phyloP scores from a whole-genome alignment of 2,329 filamentous ascomycete species.

The Parasarocladium wereldwijsianum region DNA sequence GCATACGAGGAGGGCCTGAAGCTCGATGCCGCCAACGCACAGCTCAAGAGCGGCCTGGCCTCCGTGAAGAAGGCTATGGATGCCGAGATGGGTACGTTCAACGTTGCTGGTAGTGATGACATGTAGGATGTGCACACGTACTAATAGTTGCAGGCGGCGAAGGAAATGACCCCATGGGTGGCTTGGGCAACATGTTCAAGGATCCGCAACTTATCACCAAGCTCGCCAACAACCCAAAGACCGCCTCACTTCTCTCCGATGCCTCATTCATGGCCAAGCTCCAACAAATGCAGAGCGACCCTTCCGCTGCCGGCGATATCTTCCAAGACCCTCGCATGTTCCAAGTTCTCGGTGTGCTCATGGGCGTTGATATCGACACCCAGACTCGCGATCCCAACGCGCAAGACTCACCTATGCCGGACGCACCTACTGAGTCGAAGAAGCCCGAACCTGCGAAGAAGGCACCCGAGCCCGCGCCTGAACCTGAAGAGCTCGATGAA shows the following conservation, averaged over 20 bases:
- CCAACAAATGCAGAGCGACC: slow-evolving; percentile 67
- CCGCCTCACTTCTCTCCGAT: slow-evolving; percentile 65
- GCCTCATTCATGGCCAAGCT: slow-evolving; percentile 82
- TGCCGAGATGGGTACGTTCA: slow-evolving; percentile 23
- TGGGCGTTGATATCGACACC: slow-evolving; percentile 78
- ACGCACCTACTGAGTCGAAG: slow-evolving; percentile 32
- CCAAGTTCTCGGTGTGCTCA: slow-evolving; percentile 81
- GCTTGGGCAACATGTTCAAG: slow-evolving; percentile 85
- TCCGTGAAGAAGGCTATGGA: slow-evolving; percentile 82
- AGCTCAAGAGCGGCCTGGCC: slow-evolving; percentile 77
- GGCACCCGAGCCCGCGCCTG: slow-evolving; percentile 40
- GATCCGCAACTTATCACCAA: slow-evolving; percentile 85
- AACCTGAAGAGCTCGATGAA: slow-evolving; percentile 65
- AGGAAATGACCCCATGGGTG: slow-evolving; percentile 52
- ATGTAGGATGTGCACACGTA: no score
- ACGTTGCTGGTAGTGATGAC: slow-evolving; percentile 12
- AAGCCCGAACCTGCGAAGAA: slow-evolving; percentile 39
- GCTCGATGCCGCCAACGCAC: slow-evolving; percentile 79
- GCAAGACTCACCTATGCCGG: slow-evolving; percentile 61
- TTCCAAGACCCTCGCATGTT: slow-evolving; percentile 87
- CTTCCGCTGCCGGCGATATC: slow-evolving; percentile 60
- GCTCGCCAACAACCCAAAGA: slow-evolving; percentile 90
- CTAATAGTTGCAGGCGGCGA: slow-evolving; percentile 13
- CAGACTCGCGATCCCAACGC: slow-evolving; percentile 18
- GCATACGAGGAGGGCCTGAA: slow-evolving; percentile 93